These are phyloP conservation scores for Castanopsis chinensis DNA, from an alignment of 306 rosid genomes.

Conservation along the genomic window DNA sequence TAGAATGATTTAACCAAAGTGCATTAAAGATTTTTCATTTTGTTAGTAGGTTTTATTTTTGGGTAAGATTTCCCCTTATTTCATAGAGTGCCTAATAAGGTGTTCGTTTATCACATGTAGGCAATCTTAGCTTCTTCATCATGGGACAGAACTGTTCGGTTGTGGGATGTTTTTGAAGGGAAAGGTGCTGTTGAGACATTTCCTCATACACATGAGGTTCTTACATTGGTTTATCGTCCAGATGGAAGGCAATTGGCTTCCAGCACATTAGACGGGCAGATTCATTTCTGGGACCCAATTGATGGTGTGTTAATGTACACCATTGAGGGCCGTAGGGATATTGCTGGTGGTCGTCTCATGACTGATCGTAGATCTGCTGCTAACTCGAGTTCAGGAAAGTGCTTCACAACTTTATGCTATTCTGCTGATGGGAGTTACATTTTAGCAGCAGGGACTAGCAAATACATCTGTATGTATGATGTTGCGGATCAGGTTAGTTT, in stretches of 20 bases:
- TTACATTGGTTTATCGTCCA: conserved; percentile 83
- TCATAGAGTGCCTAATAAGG: conserved; percentile 5
- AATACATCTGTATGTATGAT: conserved; percentile 93
- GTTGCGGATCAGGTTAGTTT: conserved; percentile 86
- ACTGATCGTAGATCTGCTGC: conserved; percentile 90
- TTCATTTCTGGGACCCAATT: conserved; percentile 94
- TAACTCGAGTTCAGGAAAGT: conserved; percentile 81
- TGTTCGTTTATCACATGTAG: conserved; percentile 38
- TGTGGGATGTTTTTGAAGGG: conserved; percentile 95
- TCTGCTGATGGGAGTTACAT: conserved; percentile 97
- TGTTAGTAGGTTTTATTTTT: not conserved
- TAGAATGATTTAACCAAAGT: not conserved
- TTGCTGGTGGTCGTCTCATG: conserved; percentile 91
- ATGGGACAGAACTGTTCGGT: conserved; percentile 82
- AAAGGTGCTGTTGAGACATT: conserved; percentile 92
- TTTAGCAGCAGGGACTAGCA: conserved; percentile 88
- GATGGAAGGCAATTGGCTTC: conserved; percentile 97
- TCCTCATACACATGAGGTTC: conserved; percentile 85
- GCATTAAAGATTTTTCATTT: not conserved
- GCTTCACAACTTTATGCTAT: conserved; percentile 81
- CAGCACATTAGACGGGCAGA: conserved; percentile 95
- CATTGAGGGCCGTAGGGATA: conserved; percentile 91
- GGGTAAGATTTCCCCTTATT: not conserved
- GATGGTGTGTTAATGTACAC: conserved; percentile 84
- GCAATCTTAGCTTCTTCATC: conserved; percentile 88